A percentile compares a stretch with the other conserved stretches of the same genome.
Conservation (phyloP, 768 basidiomycete genomes). For the Mycena alexandri region DNA sequence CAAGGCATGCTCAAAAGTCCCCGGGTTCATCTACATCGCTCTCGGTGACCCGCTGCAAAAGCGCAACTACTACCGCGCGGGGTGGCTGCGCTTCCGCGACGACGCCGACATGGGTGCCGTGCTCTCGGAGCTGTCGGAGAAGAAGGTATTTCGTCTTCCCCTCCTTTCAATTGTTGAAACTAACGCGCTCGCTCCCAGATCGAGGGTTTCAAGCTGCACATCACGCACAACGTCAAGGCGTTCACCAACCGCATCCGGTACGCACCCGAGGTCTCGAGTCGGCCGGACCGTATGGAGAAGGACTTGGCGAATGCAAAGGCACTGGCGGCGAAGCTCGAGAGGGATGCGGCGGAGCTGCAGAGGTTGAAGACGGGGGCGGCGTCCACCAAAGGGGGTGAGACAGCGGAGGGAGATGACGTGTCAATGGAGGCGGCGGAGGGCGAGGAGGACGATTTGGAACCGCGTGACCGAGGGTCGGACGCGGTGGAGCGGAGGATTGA, state of each 20-base stretch:
- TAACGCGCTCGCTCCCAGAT: slow-evolving; percentile 65
- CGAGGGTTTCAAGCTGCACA: slow-evolving; percentile 94
- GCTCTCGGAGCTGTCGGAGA: slow-evolving; percentile 81
- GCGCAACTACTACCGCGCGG: slow-evolving; percentile 93
- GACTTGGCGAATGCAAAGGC: slow-evolving; percentile 83
- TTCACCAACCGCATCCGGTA: slow-evolving; percentile 84
- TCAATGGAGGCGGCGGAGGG: slow-evolving; percentile 50
- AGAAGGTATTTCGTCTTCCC: slow-evolving; percentile 71
- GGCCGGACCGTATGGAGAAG: slow-evolving; percentile 82
- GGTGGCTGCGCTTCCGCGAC: slow-evolving; percentile 90
- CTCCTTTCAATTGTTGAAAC: slow-evolving; percentile 10
- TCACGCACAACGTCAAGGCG: slow-evolving; percentile 83
- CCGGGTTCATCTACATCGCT: slow-evolving; percentile 90
- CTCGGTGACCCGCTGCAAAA: slow-evolving; percentile 94
- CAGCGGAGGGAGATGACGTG: slow-evolving; percentile 37
- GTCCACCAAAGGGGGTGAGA: slow-evolving; percentile 41
- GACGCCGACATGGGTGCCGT: slow-evolving; percentile 86
- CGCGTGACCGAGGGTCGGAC: slow-evolving; percentile 75
- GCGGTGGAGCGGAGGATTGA: slow-evolving; percentile 88
- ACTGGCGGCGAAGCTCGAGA: slow-evolving; percentile 82
- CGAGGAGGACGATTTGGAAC: slow-evolving; percentile 67
- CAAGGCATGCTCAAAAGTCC: slow-evolving; percentile 81
- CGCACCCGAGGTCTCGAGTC: slow-evolving; percentile 86
- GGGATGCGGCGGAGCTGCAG: slow-evolving; percentile 69
- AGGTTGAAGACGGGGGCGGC: slow-evolving; percentile 47